Base-by-base conservation (phyloP, 352 stramenopile species). In the Pythium monospermum region DNA sequence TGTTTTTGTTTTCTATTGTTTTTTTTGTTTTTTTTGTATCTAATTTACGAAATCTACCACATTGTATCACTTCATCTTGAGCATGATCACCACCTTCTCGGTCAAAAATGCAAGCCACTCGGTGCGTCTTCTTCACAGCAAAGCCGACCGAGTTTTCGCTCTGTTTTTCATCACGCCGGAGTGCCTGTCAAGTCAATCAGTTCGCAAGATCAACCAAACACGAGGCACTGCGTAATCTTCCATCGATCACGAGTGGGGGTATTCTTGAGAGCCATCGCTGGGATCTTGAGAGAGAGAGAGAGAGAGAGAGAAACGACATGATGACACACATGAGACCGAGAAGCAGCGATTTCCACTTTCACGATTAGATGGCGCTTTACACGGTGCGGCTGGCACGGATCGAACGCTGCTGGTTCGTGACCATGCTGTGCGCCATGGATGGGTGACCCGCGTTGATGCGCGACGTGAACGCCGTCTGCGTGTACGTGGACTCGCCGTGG, bases 401-500 rank as follows among this genome's bases (percentile, higher is more conserved):
- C 42, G 73, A 83, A 36, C 76, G 71, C 68, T 79, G 71, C 58
- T 71, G 58, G 62, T 64, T 83, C 21, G 73, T 81, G 43, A 85
- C 75, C 12, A 68, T 66, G 27, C 66, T 79, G 67, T 86, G 73
- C 40, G 68, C 58, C 45, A 86, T 68, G 45, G 75, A 80, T 49
- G 77, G 77, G 61, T 89, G 77, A 33, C 77, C 77, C 0, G 75
- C 76, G 59, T 86, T 89, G 56, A 89, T 89, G 60, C 77, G 73
- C 55, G 79, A 73, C 43, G 69, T 83, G 59, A 88, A 88, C 42
- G 77, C 77, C 59, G 73, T 83, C 48, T 69, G 62, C 27, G 42
- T 59, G 61, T 87, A 87, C 50, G 71, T 76, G 40, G 65, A 56
- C 18, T 31, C 22, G 12, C 64, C 64, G 63, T 81, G 81, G 53